phyloP scores from a whole-genome alignment of 164 flowering plant genomes.

The Chimonanthus praecox region DNA sequence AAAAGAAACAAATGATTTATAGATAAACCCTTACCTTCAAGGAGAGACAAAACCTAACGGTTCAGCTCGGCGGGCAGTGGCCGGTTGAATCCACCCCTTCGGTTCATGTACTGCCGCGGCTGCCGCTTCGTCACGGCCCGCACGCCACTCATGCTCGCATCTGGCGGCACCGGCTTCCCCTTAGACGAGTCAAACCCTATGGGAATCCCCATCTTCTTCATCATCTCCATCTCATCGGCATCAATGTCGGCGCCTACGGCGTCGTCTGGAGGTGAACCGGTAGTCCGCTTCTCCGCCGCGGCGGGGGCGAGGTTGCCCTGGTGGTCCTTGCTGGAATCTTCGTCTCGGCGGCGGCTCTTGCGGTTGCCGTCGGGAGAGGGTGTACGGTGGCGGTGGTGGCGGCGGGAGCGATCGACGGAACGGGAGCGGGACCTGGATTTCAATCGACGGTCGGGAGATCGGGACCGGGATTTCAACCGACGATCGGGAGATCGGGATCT shows the following conservation, averaged over 20 bases:
- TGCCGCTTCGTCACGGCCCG: conserved; percentile 82
- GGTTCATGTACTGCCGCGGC: conserved; percentile 96
- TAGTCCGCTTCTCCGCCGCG: conserved; percentile 10
- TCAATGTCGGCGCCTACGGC: conserved; percentile 27
- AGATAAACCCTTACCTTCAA: conserved; percentile 27
- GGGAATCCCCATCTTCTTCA: conserved; percentile 88
- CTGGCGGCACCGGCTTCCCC: conserved; percentile 75
- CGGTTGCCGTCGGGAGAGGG: conserved; percentile 41
- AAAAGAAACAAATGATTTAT: not conserved
- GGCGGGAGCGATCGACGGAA: conserved; percentile 38
- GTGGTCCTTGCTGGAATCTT: conserved; percentile 26
- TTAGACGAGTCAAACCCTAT: conserved; percentile 89
- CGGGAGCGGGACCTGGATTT: conserved; percentile 34
- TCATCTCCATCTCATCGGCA: conserved; percentile 76
- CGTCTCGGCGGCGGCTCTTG: conserved; percentile 26
- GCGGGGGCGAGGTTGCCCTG: conserved; percentile 15
- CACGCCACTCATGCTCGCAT: conserved; percentile 77
- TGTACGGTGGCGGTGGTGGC: conserved; percentile 36
- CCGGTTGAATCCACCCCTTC: conserved; percentile 93
- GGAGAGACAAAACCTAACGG: conserved; percentile 31
- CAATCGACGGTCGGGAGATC: conserved; percentile 36
- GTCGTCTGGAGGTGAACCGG: conserved; percentile 5
- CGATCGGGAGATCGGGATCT: conserved; percentile 35
- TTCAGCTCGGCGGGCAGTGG: conserved; percentile 80
- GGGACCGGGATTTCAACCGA: conserved; percentile 28